A percentile compares a stretch with the other conserved stretches of the same genome.
These are phyloP conservation scores for Vararia minispora DNA, from an alignment of 768 basidiomycete genomes.

Conservation along the genomic window DNA sequence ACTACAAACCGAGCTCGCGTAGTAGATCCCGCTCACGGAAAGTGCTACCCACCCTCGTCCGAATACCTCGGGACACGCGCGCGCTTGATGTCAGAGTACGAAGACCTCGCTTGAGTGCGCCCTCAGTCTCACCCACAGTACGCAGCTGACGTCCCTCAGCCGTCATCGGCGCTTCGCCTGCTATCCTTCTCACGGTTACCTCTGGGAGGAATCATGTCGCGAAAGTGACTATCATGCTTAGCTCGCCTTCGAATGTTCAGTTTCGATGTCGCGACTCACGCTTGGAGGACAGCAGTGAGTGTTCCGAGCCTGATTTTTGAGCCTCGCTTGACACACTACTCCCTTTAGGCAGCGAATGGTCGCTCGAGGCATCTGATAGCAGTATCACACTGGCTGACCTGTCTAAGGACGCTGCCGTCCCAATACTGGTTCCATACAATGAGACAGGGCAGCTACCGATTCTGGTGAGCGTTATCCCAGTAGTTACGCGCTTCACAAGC, in stretches of 20 bases:
- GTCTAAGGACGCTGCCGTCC: slow-evolving; percentile 31
- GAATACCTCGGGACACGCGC: slow-evolving; percentile 49
- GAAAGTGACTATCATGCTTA: slow-evolving; percentile 40
- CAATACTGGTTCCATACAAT: slow-evolving; percentile 53
- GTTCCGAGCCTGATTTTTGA: neutral
- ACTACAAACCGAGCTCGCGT: slow-evolving; percentile 28
- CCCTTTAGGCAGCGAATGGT: no score
- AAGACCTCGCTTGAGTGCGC: slow-evolving; percentile 34
- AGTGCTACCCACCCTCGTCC: slow-evolving; percentile 33
- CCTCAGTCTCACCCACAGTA: no score
- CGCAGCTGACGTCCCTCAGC: no score
- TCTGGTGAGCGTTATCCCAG: no score
- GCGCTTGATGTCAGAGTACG: slow-evolving; percentile 54
- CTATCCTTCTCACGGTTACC: slow-evolving; percentile 46
- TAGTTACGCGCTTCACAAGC: no score
- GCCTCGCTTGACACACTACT: no score
- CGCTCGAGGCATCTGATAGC: slow-evolving; percentile 29
- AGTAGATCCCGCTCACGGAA: slow-evolving; percentile 16
- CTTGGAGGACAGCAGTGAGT: slow-evolving; percentile 26
- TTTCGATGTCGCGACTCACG: slow-evolving; percentile 33
- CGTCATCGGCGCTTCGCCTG: no score
- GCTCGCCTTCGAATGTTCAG: slow-evolving; percentile 40
- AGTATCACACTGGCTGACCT: slow-evolving; percentile 38
- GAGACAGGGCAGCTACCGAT: no score
- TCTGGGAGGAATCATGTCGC: slow-evolving; percentile 61